Evolutionary conservation across 129 eudicot genomes (phyloP), one percentile per base, ranked within the genome.

Genomic region (Pulicaria dysenterica): DNA sequence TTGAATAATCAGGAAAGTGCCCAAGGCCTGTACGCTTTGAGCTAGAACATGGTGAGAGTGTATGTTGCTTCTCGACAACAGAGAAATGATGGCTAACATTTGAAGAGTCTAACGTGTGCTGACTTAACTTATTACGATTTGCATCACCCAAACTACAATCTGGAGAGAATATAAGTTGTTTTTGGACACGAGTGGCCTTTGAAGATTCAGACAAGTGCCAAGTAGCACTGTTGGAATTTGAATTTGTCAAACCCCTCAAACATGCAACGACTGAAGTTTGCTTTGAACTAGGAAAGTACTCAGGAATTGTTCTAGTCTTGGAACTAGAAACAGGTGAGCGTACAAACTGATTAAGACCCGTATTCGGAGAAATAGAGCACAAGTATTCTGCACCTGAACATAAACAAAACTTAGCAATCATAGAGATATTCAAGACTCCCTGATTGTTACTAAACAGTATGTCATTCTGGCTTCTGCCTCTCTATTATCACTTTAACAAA

Each of bases 271-370:
- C 2, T 31, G 38, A 53, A 11, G 38, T 36, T 31, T 62, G 54
- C 49, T 63, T 69, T 6, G 63, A 19, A n/a, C 5, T 59, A 69
- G 45, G 51, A 48, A 42, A 72, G 50, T 64, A 61, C 8, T 76
- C 68, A n/a, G 70, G 63, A 24, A 74, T 63, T 11, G 42, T 72
- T 56, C 10, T 48, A 38, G 34, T 13, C 6, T 39, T 45, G 8
- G 36, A 81, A 70, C 19, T 8, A 53, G 77, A 55, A 61, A 39
- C 19, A 17, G 81, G 73, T 47, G 83, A 82, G 24, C 0, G 12
- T 9, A 58, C 54, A 7, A 40, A 41, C 50, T 68, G 42, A 31
- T 60, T 44, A 0, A 0, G 1, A 24, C 31, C 31, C 31, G 61
- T 36, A 76, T 78, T 15, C 2, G 78, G 83, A 73, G 79, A 79